phyloP scores from a whole-genome alignment of 2,329 filamentous ascomycete species.

The Penicillium corylophilum region DNA sequence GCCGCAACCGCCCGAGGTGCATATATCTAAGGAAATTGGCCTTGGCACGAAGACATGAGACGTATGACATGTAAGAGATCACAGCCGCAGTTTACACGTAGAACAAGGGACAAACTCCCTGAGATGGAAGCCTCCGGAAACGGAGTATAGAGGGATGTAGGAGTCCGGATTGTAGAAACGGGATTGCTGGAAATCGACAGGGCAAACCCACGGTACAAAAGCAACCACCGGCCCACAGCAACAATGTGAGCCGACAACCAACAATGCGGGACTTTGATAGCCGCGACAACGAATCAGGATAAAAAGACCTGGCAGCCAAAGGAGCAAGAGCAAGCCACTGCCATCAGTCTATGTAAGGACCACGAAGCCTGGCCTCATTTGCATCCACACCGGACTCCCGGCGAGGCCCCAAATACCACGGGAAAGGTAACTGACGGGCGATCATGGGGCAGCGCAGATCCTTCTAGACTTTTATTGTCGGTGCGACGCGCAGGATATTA shows the following conservation, averaged over 20 bases:
- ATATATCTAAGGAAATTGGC: background rate
- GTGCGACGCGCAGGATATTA: constrained; percentile 10
- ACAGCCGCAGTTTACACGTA: background rate
- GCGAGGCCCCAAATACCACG: background rate
- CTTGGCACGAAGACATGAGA: background rate
- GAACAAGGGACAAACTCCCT: background rate
- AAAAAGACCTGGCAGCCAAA: constrained; percentile 1
- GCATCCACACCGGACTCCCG: background rate
- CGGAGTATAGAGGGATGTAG: too few relatives aligned
- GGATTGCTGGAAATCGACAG: too few relatives aligned
- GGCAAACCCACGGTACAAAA: too few relatives aligned
- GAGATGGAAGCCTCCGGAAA: background rate
- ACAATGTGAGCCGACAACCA: too few relatives aligned
- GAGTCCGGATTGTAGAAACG: too few relatives aligned
- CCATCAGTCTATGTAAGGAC: background rate
- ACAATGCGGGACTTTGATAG: background rate
- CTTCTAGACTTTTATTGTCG: background rate
- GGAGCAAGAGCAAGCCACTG: constrained; percentile 6
- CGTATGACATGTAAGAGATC: background rate
- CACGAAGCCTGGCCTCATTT: background rate
- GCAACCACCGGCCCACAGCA: too few relatives aligned
- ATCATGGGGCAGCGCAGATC: constrained; percentile 3
- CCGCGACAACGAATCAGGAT: constrained; percentile 2
- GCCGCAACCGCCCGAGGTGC: background rate
- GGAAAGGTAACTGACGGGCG: constrained; percentile 1